Evolutionary conservation across 1,139 yeast species (phyloP).

Genomic region (Entelexis sorbosivorans): DNA sequence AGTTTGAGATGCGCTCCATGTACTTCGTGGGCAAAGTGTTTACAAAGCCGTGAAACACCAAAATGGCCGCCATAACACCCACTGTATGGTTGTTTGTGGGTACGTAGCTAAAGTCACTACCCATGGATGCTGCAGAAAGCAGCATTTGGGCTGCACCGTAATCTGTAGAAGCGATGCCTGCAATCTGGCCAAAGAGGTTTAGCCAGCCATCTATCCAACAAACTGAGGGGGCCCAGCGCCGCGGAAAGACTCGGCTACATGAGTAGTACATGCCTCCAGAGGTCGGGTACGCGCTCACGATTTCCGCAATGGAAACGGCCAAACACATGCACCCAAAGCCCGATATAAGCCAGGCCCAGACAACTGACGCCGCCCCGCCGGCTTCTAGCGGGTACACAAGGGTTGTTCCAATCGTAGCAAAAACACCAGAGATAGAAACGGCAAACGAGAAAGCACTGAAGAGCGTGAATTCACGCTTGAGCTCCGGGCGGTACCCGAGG

Average conservation of each 20-base stretch:
- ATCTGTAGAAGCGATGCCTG: conserved; percentile 34
- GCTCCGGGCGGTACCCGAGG: conserved; percentile 63
- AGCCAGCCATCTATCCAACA: conserved; percentile 40
- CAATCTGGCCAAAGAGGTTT: conserved; percentile 36
- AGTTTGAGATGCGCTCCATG: conserved; percentile 34
- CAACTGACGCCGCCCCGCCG: conserved; percentile 23
- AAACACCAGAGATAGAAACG: conserved; percentile 23
- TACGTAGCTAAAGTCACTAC: conserved; percentile 31
- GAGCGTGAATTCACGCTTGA: conserved; percentile 43
- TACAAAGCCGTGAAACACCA: conserved; percentile 34
- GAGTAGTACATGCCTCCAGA: conserved; percentile 58
- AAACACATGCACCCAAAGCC: conserved; percentile 38
- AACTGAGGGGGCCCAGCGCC: conserved; percentile 22
- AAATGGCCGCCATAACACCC: conserved; percentile 36
- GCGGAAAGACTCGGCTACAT: conserved; percentile 22
- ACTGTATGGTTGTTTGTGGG: conserved; percentile 37
- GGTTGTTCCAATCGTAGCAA: conserved; percentile 23
- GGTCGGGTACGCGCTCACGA: conserved; percentile 59
- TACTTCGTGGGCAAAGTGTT: conserved; percentile 37
- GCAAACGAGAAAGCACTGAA: conserved; percentile 24
- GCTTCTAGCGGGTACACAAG: conserved; percentile 21
- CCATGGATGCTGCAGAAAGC: conserved; percentile 36
- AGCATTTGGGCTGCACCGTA: conserved; percentile 34
- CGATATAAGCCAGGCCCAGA: conserved; percentile 23
- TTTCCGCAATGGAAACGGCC: conserved; percentile 52